A percentile compares a stretch with the other conserved stretches of the same genome.
phyloP scores from a whole-genome alignment of 495 filamentous ascomycete genomes.

The Tirmania nivea region DNA sequence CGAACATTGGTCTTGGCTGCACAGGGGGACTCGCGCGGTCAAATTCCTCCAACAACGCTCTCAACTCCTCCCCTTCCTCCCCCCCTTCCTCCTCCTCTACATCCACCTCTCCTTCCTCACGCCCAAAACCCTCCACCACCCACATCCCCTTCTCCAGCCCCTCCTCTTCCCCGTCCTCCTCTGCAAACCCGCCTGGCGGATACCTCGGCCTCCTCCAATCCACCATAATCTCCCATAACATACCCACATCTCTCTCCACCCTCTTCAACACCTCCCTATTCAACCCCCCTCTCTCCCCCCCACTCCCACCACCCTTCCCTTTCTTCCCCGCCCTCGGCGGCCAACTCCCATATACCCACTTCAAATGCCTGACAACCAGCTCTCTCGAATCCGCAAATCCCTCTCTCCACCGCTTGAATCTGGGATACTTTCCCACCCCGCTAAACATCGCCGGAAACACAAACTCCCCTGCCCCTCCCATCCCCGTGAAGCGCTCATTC shows the following conservation, averaged over 20 bases:
- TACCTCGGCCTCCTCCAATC: slow-evolving; percentile 36
- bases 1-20: slow-evolving; percentile 76
- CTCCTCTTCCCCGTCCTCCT: slow-evolving; percentile 17
- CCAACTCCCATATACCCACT: slow-evolving; percentile 71
- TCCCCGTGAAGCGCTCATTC: slow-evolving; percentile 5
- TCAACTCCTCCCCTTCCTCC: slow-evolving; percentile 29
- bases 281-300: slow-evolving; percentile 50
- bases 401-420: slow-evolving; percentile 59
- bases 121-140: slow-evolving; percentile 28
- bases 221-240: slow-evolving; percentile 72
- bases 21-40: slow-evolving; percentile 75
- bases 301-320: slow-evolving; percentile 76
- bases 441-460: slow-evolving; percentile 81
- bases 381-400: slow-evolving; percentile 53
- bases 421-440: slow-evolving; percentile 31
- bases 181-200: background rate
- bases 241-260: slow-evolving; percentile 66
- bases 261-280: slow-evolving; percentile 64
- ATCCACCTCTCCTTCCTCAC: slow-evolving; percentile 11
- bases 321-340: slow-evolving; percentile 55
- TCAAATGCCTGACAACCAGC: slow-evolving; percentile 57
- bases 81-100: slow-evolving; percentile 27
- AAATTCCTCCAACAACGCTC: slow-evolving; percentile 61
- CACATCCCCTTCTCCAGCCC: slow-evolving; percentile 23
- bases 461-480: slow-evolving; percentile 26